Evolutionary conservation across 371 early-diverging fungal species (phyloP).

Genomic region (Rhizopus sp.): DNA sequence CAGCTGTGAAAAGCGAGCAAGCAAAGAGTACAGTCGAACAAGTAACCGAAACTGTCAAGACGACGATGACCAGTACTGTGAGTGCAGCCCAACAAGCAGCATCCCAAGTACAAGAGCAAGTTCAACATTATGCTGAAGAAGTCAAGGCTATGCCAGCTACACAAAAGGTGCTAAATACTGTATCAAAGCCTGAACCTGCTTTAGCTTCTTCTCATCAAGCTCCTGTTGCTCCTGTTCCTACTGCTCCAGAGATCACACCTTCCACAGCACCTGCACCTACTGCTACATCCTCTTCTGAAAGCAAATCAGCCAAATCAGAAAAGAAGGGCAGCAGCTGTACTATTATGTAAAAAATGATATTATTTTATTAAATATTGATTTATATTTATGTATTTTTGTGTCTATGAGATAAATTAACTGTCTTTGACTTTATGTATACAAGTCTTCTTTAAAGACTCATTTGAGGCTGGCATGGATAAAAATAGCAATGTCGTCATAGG

Average conservation of each 20-base stretch:
- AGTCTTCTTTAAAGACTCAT: too few relatives aligned
- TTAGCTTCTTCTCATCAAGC: constrained; percentile 20
- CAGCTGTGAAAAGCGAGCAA: constrained; percentile 10
- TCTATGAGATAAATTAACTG: too few relatives aligned
- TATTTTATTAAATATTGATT: too few relatives aligned
- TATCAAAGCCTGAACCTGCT: constrained; percentile 29
- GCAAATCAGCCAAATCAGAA: constrained; percentile 17
- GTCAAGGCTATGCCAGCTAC: constrained; percentile 10
- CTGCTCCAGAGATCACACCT: not conserved
- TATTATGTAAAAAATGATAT: constrained; percentile 25
- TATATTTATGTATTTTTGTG: too few relatives aligned
- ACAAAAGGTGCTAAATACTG: constrained; percentile 11
- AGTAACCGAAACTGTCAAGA: not conserved
- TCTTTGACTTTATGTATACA: too few relatives aligned
- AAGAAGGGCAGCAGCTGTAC: constrained; percentile 22
- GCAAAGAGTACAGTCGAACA: constrained; percentile 6
- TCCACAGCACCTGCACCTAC: constrained; percentile 5
- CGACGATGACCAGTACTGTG: not conserved
- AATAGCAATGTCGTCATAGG: too few relatives aligned
- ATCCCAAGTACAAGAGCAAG: not conserved
- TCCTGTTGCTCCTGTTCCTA: constrained; percentile 13
- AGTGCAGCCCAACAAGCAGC: not conserved
- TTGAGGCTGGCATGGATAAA: too few relatives aligned
- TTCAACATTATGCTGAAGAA: not conserved
- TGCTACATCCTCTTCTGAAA: constrained; percentile 4